phyloP scores from a whole-genome alignment of 305 asterid species.

The Andrographis paniculata region DNA sequence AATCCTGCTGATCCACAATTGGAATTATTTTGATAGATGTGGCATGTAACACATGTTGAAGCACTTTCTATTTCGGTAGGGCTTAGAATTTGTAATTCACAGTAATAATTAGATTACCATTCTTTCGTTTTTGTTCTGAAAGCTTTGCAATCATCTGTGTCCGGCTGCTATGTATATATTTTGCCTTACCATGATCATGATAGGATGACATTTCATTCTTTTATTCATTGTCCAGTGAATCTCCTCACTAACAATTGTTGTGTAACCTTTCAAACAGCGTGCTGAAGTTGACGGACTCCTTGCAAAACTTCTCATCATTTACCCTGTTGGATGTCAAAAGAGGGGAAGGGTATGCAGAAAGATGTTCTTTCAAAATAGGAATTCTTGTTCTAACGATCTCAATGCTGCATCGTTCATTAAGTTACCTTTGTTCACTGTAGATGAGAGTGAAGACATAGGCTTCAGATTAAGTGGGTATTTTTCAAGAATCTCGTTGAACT shows the following conservation, averaged over 20 bases:
- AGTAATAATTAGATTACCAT: too few species aligned
- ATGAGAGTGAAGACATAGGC: conserved; percentile 19
- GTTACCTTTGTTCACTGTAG: conserved; percentile 14
- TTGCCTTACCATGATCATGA: neutral
- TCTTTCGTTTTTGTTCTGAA: too few species aligned
- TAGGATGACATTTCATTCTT: conserved; percentile 5
- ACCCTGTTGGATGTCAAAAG: conserved; percentile 4
- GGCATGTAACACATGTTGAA: too few species aligned
- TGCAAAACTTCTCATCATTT: too few species aligned
- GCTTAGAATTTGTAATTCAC: neutral
- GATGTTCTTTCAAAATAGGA: conserved; percentile 21
- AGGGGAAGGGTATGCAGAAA: conserved; percentile 23
- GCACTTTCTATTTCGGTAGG: too few species aligned
- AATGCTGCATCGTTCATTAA: conserved; percentile 15
- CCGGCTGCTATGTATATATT: conserved; percentile 6
- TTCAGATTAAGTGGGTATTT: neutral
- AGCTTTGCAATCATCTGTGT: too few species aligned
- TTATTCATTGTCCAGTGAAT: too few species aligned
- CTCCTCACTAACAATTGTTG: conserved; percentile 7
- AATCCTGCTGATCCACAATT: too few species aligned
- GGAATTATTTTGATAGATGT: too few species aligned
- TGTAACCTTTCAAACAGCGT: conserved; percentile 12
- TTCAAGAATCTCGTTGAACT: conserved; percentile 10
- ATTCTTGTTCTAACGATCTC: conserved; percentile 14
- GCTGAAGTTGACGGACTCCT: conserved; percentile 13